Evolutionary conservation across 176 grass and related monocot species (phyloP), one percentile per base, ranked within the genome.

Genomic region (Hyparrhenia diplandra): DNA sequence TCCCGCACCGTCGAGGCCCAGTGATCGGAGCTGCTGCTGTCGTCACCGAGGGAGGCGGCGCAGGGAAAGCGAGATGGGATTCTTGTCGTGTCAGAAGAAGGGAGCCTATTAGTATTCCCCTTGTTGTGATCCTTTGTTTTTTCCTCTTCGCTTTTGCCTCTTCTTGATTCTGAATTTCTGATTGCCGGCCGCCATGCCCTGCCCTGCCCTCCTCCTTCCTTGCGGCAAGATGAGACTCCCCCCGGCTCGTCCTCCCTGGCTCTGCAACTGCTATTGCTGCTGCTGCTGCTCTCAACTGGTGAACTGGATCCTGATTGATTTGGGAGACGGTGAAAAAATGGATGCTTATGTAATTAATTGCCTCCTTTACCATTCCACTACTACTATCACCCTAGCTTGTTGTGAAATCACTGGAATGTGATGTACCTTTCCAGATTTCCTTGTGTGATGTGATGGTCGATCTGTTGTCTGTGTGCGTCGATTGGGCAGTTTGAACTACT

Each of bases 51-150:
- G 36, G 6, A 5, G 36, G 28, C 1, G 45, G 37, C 36, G n/a
- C 28, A 10, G 23, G 18, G 55, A 45, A 9, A n/a, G n/a, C n/a
- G n/a, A n/a, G n/a, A n/a, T n/a, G n/a, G n/a, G n/a, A n/a, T n/a
- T n/a, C 54, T 20, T 31, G 40, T 71, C 63, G 59, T 69, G 35
- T 86, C 77, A 46, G 78, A 64, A 16, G 60, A 76, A 88, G 86
- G 67, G 86, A 78, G 66, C 40, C 69, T 78, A 73, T 79, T 82
- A 77, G 45, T 75, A 83, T n/a, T 83, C 67, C 76, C 74, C 45
- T 66, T 72, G 34, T 78, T 67, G 80, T 78, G 80, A 83, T 82
- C 85, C 71, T 31, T 64, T 82, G 54, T 10, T 5, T 5, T 78
- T 1, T 8, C 27, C 54, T 58, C 23, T 7, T 25, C 1, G 16